A percentile compares a stretch with the other conserved stretches of the same genome.
Evolutionary conservation across 257 asterid genomes (phyloP).

Genomic region (Linaria vulgaris): DNA sequence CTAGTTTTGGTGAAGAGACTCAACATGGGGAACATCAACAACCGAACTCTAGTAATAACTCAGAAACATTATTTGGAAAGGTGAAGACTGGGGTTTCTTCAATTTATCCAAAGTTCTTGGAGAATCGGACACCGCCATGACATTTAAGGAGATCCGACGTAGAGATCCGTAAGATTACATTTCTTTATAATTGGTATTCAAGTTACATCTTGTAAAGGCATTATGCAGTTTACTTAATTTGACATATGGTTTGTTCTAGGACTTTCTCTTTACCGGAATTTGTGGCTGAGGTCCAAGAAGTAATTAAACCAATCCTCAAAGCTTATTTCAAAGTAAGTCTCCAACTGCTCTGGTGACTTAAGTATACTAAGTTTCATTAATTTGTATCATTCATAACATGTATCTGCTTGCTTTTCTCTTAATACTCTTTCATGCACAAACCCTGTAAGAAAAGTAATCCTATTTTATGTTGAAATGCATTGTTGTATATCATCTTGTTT

Average conservation of each 20-base stretch:
- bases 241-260: constrained; percentile 41
- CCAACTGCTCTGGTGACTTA: constrained; percentile 14
- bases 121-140: constrained; percentile 90
- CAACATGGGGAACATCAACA: constrained; percentile 66
- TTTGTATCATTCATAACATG: neutral
- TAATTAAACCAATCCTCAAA: constrained; percentile 76
- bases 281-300: constrained; percentile 95
- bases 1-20: constrained; percentile 50
- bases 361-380: neutral
- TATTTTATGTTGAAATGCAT: neutral
- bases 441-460: neutral
- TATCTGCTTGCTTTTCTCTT: neutral
- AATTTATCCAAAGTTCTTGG: constrained; percentile 69
- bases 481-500: neutral
- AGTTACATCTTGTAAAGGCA: constrained; percentile 1
- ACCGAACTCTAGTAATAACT: constrained; percentile 44
- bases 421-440: neutral
- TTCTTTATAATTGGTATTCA: constrained; percentile 4
- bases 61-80: constrained; percentile 63
- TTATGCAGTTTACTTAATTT: neutral
- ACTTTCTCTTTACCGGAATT: constrained; percentile 89
- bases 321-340: constrained; percentile 84
- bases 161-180: constrained; percentile 78
- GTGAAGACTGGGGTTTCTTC: constrained; percentile 60
- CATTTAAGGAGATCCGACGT: constrained; percentile 90